These are phyloP conservation scores for Colletotrichum limetticola DNA, from an alignment of 2,329 filamentous ascomycete genomes.

Conservation along the genomic window DNA sequence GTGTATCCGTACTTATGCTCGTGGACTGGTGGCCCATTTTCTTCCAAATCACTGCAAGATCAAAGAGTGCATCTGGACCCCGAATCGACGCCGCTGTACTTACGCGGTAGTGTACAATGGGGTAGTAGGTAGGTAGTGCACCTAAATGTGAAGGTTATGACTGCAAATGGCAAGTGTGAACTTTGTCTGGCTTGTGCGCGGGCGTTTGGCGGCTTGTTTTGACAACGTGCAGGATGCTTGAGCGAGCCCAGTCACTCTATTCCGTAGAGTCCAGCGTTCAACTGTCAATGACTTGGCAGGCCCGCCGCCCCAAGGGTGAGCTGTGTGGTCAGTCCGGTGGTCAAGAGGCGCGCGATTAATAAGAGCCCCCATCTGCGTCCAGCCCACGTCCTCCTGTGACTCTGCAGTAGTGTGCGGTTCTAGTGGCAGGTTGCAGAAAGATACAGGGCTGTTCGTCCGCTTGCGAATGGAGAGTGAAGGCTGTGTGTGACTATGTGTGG, in stretches of 20 bases:
- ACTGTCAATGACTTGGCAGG: not conserved
- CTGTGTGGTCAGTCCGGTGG: not conserved
- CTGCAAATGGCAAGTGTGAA: constrained; percentile 16
- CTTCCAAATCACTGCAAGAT: constrained; percentile 15
- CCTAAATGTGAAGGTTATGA: not conserved
- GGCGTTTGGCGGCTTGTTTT: not conserved
- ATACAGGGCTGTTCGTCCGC: constrained; percentile 16
- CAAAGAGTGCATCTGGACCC: constrained; percentile 13
- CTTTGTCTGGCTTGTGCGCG: not conserved
- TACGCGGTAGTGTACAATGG: not conserved
- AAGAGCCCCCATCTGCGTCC: not conserved
- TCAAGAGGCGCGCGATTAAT: constrained; percentile 13
- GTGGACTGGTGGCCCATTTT: not conserved
- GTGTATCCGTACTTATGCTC: not conserved
- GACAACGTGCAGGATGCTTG: not conserved
- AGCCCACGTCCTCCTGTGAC: not conserved
- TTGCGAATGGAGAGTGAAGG: not conserved
- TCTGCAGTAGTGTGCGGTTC: constrained; percentile 23
- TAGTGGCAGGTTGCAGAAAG: constrained; percentile 20
- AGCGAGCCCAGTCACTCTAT: not conserved
- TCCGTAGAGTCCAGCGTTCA: not conserved
- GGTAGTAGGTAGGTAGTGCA: not conserved
- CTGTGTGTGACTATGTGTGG: not conserved
- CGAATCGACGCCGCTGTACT: constrained; percentile 12
- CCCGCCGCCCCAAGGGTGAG: not conserved